Evolutionary conservation across 371 early-diverging fungal genomes (phyloP).

Genomic region (Entomophthora muscae): DNA sequence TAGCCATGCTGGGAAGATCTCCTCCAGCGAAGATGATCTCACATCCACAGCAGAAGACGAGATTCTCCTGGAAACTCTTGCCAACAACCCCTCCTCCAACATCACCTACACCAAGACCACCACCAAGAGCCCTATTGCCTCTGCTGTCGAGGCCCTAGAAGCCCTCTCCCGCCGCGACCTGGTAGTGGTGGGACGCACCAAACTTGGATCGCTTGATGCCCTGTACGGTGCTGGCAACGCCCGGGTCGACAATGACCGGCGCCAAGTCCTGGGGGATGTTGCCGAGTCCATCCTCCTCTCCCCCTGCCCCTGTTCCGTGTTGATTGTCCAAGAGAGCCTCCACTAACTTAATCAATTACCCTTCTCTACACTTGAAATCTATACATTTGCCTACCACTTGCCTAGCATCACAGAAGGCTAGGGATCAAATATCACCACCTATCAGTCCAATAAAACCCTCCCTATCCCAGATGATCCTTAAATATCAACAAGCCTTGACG

Average conservation of each 20-base stretch:
- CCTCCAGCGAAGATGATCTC: constrained; percentile 8
- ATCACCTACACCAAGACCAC: constrained; percentile 12
- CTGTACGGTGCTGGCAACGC: constrained; percentile 1
- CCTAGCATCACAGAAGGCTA: no score
- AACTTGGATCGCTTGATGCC: background rate
- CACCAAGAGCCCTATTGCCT: constrained; percentile 19
- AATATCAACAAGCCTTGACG: no score
- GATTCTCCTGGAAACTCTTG: background rate
- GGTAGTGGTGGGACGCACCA: constrained; percentile 19
- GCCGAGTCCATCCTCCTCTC: constrained; percentile 13
- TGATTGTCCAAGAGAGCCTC: constrained; percentile 13
- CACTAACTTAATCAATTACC: background rate
- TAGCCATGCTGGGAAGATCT: constrained; percentile 9
- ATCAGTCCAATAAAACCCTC: no score
- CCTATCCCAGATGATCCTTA: no score
- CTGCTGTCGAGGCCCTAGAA: constrained; percentile 15
- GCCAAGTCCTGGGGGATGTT: constrained; percentile 13
- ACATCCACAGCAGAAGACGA: constrained; percentile 6
- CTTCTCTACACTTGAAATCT: no score
- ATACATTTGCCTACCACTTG: no score
- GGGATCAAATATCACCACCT: no score
- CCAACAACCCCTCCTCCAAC: constrained; percentile 3
- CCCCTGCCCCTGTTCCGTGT: constrained; percentile 11
- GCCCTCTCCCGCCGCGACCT: constrained; percentile 15
- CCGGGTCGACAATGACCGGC: constrained; percentile 8